Evolutionary conservation across 106 monocot species (phyloP).

Genomic region (Ottelia alismoides): DNA sequence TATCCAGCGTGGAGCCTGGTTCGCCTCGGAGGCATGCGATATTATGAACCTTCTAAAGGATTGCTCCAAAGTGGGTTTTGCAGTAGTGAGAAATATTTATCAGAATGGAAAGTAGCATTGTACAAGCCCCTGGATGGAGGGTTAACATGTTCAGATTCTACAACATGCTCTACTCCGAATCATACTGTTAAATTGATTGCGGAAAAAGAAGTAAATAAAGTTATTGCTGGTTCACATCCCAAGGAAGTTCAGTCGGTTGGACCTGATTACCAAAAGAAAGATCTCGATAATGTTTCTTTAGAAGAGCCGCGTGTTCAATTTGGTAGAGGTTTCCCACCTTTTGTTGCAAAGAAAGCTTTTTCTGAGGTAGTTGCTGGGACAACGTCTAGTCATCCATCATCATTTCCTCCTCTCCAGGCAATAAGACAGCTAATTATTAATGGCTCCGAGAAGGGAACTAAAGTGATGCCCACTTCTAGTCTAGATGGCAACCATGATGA

Average conservation of each 20-base stretch:
- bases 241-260: constrained; percentile 8
- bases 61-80: constrained; percentile 81
- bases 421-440: neutral
- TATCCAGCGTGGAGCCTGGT: constrained; percentile 52
- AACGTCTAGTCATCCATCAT: constrained; percentile 18
- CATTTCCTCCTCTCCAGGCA: constrained; percentile 21
- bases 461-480: neutral
- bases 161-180: constrained; percentile 6
- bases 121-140: no score
- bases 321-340: constrained; percentile 63
- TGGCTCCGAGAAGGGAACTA: neutral
- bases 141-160: constrained; percentile 2
- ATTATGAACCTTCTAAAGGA: constrained; percentile 83
- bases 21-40: constrained; percentile 66
- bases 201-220: constrained; percentile 22
- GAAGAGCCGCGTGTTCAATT: constrained; percentile 46
- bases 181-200: constrained; percentile 1
- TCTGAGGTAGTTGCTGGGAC: constrained; percentile 83
- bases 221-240: constrained; percentile 10
- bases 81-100: constrained; percentile 51
- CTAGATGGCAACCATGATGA: constrained; percentile 20
- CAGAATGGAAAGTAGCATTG: constrained; percentile 60
- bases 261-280: constrained; percentile 14
- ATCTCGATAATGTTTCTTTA: constrained; percentile 7
- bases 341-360: constrained; percentile 82